Evolutionary conservation across 768 basidiomycete genomes (phyloP).

Genomic region (Russula compacta): DNA sequence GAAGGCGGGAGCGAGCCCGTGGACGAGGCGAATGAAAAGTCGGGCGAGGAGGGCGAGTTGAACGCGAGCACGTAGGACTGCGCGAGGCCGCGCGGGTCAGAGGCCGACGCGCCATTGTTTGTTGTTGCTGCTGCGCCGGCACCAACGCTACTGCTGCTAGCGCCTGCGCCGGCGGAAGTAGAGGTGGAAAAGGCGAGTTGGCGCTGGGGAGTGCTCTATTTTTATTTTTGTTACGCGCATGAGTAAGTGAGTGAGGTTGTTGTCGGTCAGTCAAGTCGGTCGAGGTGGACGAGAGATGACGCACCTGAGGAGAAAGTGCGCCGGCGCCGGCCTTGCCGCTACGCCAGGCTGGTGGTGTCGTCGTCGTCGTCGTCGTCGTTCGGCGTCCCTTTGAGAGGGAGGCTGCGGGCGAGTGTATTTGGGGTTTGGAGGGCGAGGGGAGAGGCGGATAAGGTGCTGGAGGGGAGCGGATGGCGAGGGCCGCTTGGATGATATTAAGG

Average conservation of each 20-base stretch:
- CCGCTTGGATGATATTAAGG: slow-evolving; percentile 13
- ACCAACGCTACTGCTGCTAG: not conserved
- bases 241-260: not conserved
- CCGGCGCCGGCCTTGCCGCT: not conserved
- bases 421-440: slow-evolving; percentile 8
- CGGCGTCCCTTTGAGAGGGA: not conserved
- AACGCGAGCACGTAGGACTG: slow-evolving; percentile 18
- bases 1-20: slow-evolving; percentile 17
- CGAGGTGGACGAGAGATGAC: not conserved
- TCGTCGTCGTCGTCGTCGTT: not conserved
- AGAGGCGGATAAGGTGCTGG: slow-evolving; percentile 10
- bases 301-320: slow-evolving; percentile 17
- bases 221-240: not conserved
- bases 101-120: not conserved
- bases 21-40: slow-evolving; percentile 13
- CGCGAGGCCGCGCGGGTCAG: slow-evolving; percentile 19
- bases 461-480: slow-evolving; percentile 13
- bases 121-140: not conserved
- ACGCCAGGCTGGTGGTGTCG: slow-evolving; percentile 10
- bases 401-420: not conserved
- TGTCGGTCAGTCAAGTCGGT: too few species aligned
- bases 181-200: slow-evolving; percentile 20
- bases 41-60: not conserved
- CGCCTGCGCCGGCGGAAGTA: not conserved
- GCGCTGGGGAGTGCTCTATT: slow-evolving; percentile 18